These are phyloP conservation scores for Colletotrichum liaoningense DNA, from an alignment of 2,329 filamentous ascomycete species.

Conservation along the genomic window DNA sequence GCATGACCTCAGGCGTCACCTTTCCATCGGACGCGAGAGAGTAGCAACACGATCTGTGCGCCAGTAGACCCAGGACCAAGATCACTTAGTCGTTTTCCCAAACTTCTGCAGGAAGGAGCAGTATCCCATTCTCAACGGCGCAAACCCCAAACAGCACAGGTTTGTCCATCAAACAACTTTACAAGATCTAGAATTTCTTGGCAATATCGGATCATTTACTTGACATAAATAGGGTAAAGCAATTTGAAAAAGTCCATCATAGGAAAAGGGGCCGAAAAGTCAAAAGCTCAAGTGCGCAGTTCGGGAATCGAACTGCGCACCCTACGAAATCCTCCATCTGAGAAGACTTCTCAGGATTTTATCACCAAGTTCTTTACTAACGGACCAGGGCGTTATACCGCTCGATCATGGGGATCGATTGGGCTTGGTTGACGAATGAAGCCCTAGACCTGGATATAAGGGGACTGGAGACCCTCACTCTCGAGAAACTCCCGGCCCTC, in stretches of 20 bases:
- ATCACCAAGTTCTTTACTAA: slow-evolving; percentile 19
- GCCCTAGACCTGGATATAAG: background rate
- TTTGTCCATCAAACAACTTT: too few relatives aligned
- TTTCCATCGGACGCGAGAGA: background rate
- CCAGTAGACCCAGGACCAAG: background rate
- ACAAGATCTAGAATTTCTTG: background rate
- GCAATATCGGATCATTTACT: background rate
- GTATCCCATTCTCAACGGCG: background rate
- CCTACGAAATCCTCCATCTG: slow-evolving; percentile 3
- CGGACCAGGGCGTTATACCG: slow-evolving; percentile 11
- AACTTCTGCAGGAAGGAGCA: background rate
- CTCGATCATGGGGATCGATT: slow-evolving; percentile 2
- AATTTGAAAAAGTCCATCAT: background rate
- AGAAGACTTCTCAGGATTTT: background rate
- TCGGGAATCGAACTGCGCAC: background rate
- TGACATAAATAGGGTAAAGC: background rate
- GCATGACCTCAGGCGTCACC: background rate
- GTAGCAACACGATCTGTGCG: background rate
- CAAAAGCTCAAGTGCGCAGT: slow-evolving; percentile 3
- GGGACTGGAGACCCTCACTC: background rate
- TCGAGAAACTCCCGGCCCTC: background rate
- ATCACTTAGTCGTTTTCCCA: too few relatives aligned
- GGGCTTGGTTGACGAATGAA: background rate
- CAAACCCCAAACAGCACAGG: background rate
- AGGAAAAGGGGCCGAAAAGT: background rate